Conservation (phyloP, 1,139 yeast genomes). For the Hyphopichia burtonii region DNA sequence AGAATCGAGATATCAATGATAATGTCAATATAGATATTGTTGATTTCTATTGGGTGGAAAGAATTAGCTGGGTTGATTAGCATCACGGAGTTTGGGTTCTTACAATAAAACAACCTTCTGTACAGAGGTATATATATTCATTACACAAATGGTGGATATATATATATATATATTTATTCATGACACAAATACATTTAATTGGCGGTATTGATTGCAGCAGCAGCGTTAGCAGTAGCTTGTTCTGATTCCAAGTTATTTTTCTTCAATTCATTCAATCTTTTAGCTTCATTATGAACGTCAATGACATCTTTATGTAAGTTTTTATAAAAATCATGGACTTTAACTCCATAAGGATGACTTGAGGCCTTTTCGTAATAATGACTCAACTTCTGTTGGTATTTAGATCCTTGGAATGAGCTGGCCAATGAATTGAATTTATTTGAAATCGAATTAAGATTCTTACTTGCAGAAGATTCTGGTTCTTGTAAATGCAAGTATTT, state of each 20-base stretch:
- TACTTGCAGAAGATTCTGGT: slow-evolving; percentile 30
- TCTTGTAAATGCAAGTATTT: slow-evolving; percentile 60
- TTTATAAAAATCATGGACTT: slow-evolving; percentile 46
- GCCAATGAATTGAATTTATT: slow-evolving; percentile 40
- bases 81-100: no score
- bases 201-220: slow-evolving; percentile 12
- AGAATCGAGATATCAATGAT: slow-evolving; percentile 2
- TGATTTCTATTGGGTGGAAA: background rate
- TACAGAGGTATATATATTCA: background rate
- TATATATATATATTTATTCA: background rate
- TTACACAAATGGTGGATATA: no score
- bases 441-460: slow-evolving; percentile 14
- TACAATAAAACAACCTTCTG: no score
- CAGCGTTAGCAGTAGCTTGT: slow-evolving; percentile 10
- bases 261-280: slow-evolving; percentile 62
- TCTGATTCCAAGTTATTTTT: slow-evolving; percentile 19
- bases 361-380: slow-evolving; percentile 39
- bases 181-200: no score
- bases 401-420: slow-evolving; percentile 1
- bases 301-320: slow-evolving; percentile 54
- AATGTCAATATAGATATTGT: background rate
- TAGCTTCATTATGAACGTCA: slow-evolving; percentile 73
- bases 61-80: no score
- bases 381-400: slow-evolving; percentile 22
- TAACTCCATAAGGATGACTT: slow-evolving; percentile 34